Percentiles rank a stretch among this genome's conserved stretches.
phyloP scores from a whole-genome alignment of 2,329 filamentous ascomycete species.

The Aspergillus nomiae region DNA sequence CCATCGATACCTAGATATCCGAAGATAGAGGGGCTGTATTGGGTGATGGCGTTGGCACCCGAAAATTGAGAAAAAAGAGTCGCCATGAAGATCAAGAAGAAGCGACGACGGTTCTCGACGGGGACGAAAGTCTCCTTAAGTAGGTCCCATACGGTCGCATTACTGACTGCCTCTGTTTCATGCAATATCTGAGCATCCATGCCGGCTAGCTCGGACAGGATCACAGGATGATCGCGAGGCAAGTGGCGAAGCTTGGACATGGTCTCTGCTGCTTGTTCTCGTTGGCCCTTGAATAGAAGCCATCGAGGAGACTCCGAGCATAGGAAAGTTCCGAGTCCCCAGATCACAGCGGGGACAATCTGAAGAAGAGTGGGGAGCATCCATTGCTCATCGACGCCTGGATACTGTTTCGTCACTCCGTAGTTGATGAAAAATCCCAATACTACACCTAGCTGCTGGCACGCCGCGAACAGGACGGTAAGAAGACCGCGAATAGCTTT shows the following conservation, averaged over 20 bases:
- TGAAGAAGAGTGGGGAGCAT: conserved; percentile 26
- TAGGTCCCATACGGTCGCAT: conserved; percentile 32
- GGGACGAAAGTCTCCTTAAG: conserved; percentile 41
- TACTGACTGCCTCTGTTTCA: conserved; percentile 38
- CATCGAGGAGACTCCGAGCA: conserved; percentile 25
- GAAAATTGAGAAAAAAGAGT: conserved; percentile 49
- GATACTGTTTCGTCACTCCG: conserved; percentile 20
- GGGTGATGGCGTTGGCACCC: conserved; percentile 48
- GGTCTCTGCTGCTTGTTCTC: conserved; percentile 22
- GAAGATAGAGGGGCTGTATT: too few species aligned
- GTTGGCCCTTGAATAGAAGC: conserved; percentile 18
- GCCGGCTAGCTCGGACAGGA: conserved; percentile 23
- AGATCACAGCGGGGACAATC: conserved; percentile 19
- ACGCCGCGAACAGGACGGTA: conserved; percentile 21
- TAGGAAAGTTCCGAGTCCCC: conserved; percentile 18
- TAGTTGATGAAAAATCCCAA: conserved; percentile 26
- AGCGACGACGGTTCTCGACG: conserved; percentile 42
- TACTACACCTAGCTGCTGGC: conserved; percentile 23
- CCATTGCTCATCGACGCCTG: conserved; percentile 21
- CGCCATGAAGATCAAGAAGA: conserved; percentile 37
- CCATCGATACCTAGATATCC: conserved; percentile 39
- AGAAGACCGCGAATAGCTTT: conserved; percentile 22
- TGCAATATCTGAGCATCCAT: conserved; percentile 36
- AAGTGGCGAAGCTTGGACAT: conserved; percentile 32
- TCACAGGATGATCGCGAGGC: conserved; percentile 40